Evolutionary conservation across 192 early-diverging fungal species (phyloP), one percentile per base, ranked within the genome.

Genomic region (Backusella macrospora): DNA sequence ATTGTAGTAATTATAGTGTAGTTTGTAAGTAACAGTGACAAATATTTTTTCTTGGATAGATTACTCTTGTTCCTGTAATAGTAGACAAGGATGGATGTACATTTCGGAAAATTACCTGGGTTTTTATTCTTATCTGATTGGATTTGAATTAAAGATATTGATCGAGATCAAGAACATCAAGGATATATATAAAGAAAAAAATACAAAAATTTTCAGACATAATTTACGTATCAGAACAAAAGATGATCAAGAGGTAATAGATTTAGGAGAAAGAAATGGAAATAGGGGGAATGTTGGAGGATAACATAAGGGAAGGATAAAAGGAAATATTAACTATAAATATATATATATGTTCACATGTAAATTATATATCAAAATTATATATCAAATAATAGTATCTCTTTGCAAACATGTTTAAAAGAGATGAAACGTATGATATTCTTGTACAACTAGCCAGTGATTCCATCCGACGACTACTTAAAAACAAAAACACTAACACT

Each of bases 41-140:
- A 9, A 52, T 0, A 52, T 38, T 10, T 59, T n/a, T 16, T 73
- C 1, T 9, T 0, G 4, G n/a, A 12, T 73, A 92, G 91, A 88
- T 82, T 99, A 99, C 80, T 94, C 96, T n/a, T 96, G 95, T 64
- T 90, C 94, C 4, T 95, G 95, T 73, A 88, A 95, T 74, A 85
- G 88, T 76, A 73, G 72, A 45, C 98, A 99, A 80, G 98, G 98
- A 0, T 99, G 98, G 98, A 84, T 99, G 83, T 99, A 99, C 76
- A 88, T 99, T 49, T 95, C 93, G 52, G 89, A 94, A 76, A 93
- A 96, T 70, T 93, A 95, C 78, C 79, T 98, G 23, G 94, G 93
- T 79, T 99, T 98, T 79, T 96, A 99, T 80, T 95, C 96, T 62
- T 98, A 95, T 71, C 84, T 98, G 64, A 88, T 99, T 63, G 96